Base-by-base conservation (phyloP, 2,329 filamentous ascomycete species). In the Fonsecaea pedrosoi region DNA sequence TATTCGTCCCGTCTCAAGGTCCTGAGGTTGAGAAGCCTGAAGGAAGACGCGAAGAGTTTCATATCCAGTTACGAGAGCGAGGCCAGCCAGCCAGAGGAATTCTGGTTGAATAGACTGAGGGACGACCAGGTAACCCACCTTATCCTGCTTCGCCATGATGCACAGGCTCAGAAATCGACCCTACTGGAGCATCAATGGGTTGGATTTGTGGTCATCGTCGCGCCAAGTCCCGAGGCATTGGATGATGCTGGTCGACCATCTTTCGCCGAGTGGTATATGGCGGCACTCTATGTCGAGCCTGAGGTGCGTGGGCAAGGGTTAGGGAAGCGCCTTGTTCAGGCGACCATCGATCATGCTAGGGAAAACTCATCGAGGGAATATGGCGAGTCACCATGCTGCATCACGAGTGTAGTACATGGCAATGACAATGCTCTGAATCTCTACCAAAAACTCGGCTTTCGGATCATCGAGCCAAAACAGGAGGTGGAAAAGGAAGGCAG, bases 21-120 rank as follows among this genome's bases (percentile, higher is more conserved):
- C 2, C 67, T 74, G 10, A 73, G 76, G 45, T 68, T 78, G 3
- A 62, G 71, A 56, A 72, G 71, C 30, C 71, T 78, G 18, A 63
- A 73, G 62, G 68, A 69, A 54, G 73, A 77, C 62, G 74, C 76
- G 4, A 54, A 64, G 15, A 70, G 73, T 34, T 78, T 77, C 62
- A 72, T 72, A 3, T 77, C 76, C 2, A 72, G 60, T 2, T 78
- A 77, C 56, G 74, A 74, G 35, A 65, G 65, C 12, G 75, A 78
- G 58, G 70, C 54, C 53, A 71, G 58, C 73, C 75, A 69, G 55
- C 69, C 13, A 53, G 69, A 58, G 64, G 71, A 55, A 61, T 72
- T 65, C 63, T 78, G 76, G 76, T 53, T 68, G 56, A 69, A 72
- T 10, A 70, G 75, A n/a, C 64, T 78, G n/a, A 63, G 60, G 40